Percentiles rank a stretch among this genome's conserved stretches.
Evolutionary conservation across 2,329 filamentous ascomycete genomes (phyloP).

Genomic region (Bipolaris cookei): DNA sequence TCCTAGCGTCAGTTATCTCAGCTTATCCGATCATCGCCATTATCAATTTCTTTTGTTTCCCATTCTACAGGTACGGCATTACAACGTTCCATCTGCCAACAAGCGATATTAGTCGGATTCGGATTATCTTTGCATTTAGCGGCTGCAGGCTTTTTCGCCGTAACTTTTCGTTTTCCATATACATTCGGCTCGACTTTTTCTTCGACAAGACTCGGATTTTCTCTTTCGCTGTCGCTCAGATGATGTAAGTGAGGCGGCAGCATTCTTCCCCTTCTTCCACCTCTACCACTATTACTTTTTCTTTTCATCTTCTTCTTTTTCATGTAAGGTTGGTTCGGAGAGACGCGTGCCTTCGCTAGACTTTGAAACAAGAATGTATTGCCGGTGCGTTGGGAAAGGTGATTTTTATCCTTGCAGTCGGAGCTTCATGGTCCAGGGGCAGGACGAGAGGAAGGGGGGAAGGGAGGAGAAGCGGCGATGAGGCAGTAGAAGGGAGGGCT

Average conservation of each 20-base stretch:
- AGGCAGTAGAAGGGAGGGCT: background rate
- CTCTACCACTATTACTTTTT: background rate
- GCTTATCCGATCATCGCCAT: conserved; percentile 1
- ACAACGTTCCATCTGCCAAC: background rate
- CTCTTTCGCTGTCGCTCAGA: background rate
- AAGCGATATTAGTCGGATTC: background rate
- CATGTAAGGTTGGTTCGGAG: background rate
- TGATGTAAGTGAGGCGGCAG: background rate
- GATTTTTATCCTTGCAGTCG: background rate
- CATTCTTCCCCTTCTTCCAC: background rate
- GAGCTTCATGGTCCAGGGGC: background rate
- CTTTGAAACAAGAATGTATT: background rate
- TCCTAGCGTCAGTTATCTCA: background rate
- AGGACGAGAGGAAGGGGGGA: background rate
- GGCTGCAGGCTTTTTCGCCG: background rate
- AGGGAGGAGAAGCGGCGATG: background rate
- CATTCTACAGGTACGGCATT: conserved; percentile 6
- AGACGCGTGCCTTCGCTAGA: background rate
- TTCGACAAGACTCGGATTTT: background rate
- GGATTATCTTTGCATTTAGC: conserved; percentile 2
- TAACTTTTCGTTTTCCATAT: background rate
- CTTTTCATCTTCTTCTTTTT: background rate
- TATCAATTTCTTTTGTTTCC: background rate
- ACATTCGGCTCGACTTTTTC: background rate
- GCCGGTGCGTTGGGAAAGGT: too few relatives aligned